These are phyloP conservation scores for Botryotinia calthae DNA, from an alignment of 2,329 filamentous ascomycete species.

Conservation along the genomic window DNA sequence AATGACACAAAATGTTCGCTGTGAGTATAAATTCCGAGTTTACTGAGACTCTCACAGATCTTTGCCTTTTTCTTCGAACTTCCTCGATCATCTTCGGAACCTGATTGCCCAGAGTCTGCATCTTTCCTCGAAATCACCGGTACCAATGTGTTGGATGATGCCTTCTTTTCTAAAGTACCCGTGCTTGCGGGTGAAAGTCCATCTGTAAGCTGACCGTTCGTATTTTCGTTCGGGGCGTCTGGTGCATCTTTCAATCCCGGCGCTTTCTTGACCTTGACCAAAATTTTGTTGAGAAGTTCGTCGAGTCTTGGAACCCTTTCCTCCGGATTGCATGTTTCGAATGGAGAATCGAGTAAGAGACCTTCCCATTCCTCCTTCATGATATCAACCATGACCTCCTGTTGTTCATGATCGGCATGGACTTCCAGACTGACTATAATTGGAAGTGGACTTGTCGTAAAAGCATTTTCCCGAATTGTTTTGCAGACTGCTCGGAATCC, in stretches of 20 bases:
- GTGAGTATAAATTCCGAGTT: conserved; percentile 80
- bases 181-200: conserved; percentile 11
- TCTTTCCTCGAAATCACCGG: conserved; percentile 27
- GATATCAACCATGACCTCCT: conserved; percentile 88
- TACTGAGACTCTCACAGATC: conserved; percentile 70
- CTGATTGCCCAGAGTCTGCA: conserved; percentile 33
- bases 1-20: conserved; percentile 78
- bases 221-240: not conserved
- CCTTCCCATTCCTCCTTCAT: conserved; percentile 86
- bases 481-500: conserved; percentile 84
- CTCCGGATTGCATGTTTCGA: conserved; percentile 45
- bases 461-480: conserved; percentile 75
- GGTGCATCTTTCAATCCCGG: not conserved
- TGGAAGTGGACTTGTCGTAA: conserved; percentile 71
- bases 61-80: conserved; percentile 41
- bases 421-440: conserved; percentile 92
- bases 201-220: not conserved
- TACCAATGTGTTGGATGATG: conserved; percentile 25
- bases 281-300: conserved; percentile 74
- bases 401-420: conserved; percentile 77
- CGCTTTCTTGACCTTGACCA: conserved; percentile 73
- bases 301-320: conserved; percentile 65
- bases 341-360: conserved; percentile 62
- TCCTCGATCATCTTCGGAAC: conserved; percentile 37
- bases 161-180: conserved; percentile 2